These are phyloP conservation scores for Paradendryphiella salina DNA, from an alignment of 2,329 filamentous ascomycete genomes.

Conservation along the genomic window DNA sequence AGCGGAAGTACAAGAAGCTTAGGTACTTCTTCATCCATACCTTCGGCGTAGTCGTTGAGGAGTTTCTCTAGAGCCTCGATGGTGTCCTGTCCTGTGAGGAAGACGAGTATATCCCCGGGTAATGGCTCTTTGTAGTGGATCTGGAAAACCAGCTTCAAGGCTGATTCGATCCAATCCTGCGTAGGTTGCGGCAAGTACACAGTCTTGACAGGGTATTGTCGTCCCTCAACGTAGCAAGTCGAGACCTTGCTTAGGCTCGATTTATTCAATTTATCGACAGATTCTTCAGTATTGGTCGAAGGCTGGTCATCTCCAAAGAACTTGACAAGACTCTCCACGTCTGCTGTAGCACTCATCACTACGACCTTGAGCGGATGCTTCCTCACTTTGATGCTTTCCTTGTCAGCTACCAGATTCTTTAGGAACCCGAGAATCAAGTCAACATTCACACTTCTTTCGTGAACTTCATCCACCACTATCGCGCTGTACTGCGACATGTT, in stretches of 20 bases:
- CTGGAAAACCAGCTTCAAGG: constrained; percentile 80
- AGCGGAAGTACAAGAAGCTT: constrained; percentile 74
- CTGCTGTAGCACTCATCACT: constrained; percentile 95
- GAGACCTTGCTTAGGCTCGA: constrained; percentile 29
- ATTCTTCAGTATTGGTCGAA: constrained; percentile 11
- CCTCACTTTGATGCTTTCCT: constrained; percentile 67
- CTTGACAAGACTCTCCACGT: constrained; percentile 73
- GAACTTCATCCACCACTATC: constrained; percentile 92
- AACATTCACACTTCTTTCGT: constrained; percentile 93
- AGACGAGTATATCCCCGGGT: constrained; percentile 92
- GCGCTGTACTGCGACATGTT: constrained; percentile 83
- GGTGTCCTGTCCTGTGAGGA: constrained; percentile 89
- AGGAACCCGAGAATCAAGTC: constrained; percentile 89
- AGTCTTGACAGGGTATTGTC: constrained; percentile 82
- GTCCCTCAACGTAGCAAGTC: constrained; percentile 75
- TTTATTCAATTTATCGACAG: constrained; percentile 11
- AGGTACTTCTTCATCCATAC: constrained; percentile 74
- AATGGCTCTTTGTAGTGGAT: constrained; percentile 85
- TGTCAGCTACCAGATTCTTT: constrained; percentile 69
- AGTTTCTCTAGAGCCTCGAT: constrained; percentile 81
- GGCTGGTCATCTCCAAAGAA: constrained; percentile 65
- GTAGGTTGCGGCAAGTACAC: constrained; percentile 74
- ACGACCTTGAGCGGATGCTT: constrained; percentile 74
- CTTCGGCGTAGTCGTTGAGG: constrained; percentile 76
- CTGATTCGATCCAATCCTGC: constrained; percentile 77